phyloP scores from a whole-genome alignment of 202 grass and related monocot genomes.

The Bolboschoenoplectus hybrid region DNA sequence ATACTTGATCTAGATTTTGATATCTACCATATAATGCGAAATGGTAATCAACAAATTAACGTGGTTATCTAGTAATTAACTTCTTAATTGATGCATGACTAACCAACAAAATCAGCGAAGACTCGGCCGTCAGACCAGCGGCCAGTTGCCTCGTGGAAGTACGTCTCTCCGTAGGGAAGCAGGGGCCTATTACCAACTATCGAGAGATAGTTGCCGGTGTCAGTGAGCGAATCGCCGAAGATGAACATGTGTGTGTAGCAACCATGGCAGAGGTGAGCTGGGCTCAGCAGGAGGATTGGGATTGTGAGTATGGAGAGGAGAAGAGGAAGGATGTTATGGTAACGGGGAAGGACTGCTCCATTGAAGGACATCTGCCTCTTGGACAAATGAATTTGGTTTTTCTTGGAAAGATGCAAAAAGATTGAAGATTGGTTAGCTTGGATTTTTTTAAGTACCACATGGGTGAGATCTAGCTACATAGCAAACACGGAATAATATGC shows the following conservation, averaged over 20 bases:
- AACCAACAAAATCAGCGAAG: conserved; percentile 68
- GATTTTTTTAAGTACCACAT: no score
- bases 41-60: neutral
- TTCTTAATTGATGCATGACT: neutral
- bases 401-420: no score
- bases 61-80: neutral
- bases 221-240: conserved; percentile 65
- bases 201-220: conserved; percentile 58
- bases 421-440: no score
- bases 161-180: conserved; percentile 61
- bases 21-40: neutral
- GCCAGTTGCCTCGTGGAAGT: conserved; percentile 56
- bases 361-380: neutral
- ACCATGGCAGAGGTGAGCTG: neutral
- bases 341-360: neutral
- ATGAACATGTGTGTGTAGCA: conserved; percentile 46
- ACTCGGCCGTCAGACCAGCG: conserved; percentile 63
- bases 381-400: no score
- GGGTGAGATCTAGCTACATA: no score
- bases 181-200: conserved; percentile 37
- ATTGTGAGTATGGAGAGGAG: neutral
- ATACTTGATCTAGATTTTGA: neutral
- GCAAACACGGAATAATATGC: no score
- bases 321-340: neutral
- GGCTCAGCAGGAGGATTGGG: neutral